These are phyloP conservation scores for Allium fistulosum DNA, from an alignment of 106 monocot species.

Conservation along the genomic window DNA sequence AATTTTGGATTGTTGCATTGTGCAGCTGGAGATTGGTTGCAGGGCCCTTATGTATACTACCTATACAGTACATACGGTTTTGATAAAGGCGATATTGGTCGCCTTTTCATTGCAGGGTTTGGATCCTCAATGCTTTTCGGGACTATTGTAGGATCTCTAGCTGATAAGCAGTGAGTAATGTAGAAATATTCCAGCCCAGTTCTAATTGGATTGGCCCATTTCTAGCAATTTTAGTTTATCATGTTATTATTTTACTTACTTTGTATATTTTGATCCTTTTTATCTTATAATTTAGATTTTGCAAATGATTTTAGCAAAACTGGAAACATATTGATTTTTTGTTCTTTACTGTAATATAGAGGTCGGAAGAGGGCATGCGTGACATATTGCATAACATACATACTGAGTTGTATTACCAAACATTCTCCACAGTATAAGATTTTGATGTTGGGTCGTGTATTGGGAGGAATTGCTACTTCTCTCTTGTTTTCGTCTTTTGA, in stretches of 20 bases:
- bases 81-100: conserved; percentile 90
- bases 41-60: conserved; percentile 94
- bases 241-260: no score
- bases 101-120: conserved; percentile 97
- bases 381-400: conserved; percentile 95
- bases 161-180: conserved; percentile 78
- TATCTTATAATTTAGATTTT: background rate
- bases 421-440: conserved; percentile 89
- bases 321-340: background rate
- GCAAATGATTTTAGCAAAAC: background rate
- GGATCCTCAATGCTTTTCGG: conserved; percentile 99
- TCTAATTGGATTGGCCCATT: no score
- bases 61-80: conserved; percentile 91
- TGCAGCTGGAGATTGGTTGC: conserved; percentile 96
- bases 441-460: conserved; percentile 81
- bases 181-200: no score
- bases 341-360: background rate
- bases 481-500: conserved; percentile 93
- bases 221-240: no score
- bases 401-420: conserved; percentile 90
- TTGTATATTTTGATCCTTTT: background rate
- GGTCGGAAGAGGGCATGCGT: conserved; percentile 91
- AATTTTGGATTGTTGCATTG: background rate
- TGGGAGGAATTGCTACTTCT: conserved; percentile 85
- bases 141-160: conserved; percentile 93